Base-by-base conservation (phyloP, 2,329 filamentous ascomycete species). In the Calonectria pseudoreteaudii region DNA sequence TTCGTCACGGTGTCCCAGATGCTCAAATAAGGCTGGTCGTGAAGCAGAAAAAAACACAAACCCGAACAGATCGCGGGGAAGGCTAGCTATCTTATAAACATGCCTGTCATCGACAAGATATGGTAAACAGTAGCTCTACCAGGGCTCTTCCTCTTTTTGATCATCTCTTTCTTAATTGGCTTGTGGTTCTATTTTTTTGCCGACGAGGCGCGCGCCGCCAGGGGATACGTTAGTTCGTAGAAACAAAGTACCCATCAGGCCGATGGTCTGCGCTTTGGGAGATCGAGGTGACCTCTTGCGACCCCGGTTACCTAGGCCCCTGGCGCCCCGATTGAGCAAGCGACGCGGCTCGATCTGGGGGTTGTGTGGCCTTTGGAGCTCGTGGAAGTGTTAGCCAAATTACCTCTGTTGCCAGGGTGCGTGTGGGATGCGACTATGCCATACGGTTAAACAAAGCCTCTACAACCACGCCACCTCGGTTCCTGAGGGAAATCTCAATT, bases 401-500 rank as follows among this genome's bases (percentile, higher is more conserved):
- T 73, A 68, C 74, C 64, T 75, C 76, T 64, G 64, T 68, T 72
- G 58, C 76, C 50, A 60, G 75, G 76, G 77, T 68, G 67, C 68
- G 60, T 72, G 72, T 74, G 73, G 71, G 74, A 79, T 76, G 73
- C 71, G 74, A 73, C 76, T 77, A 71, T 49, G 76, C 69, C 72
- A 73, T 75, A 74, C 60, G 70, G 79, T 80, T 80, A 62, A 78
- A 80, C 78, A 77, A 77, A 76, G 70, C 71, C 74, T 79, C 64
- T 76, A 58, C 73, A 58, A 73, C 68, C 76, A 76, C 79, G 79
- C 79, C 79, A 81, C 77, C 76, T 81, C 79, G 79, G 79, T 74
- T 81, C 77, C 71, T 80, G 76, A 80, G 75, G 70, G 69, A 69
- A 66, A 67, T 71, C 73, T 78, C 70, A 73, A 72, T 41, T 65